Conservation (phyloP, 2,329 filamentous ascomycete genomes). For the Daldinia eschscholtzii region DNA sequence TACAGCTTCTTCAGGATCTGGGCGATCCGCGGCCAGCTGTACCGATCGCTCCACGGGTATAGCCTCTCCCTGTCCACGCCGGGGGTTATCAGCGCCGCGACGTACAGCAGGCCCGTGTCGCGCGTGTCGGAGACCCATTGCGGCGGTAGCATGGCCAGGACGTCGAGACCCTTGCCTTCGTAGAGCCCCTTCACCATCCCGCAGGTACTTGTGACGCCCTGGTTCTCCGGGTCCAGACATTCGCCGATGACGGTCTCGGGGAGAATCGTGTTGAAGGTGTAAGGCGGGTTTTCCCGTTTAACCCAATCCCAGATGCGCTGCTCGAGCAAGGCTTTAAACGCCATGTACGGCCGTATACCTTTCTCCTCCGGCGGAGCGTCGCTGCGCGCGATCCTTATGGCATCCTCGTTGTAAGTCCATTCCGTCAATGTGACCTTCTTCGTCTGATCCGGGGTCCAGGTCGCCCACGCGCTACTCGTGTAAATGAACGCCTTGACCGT, state of each 20-base stretch:
- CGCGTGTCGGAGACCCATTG: constrained; percentile 52
- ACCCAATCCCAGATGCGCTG: constrained; percentile 54
- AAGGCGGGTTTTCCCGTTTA: constrained; percentile 46
- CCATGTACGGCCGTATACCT: constrained; percentile 52
- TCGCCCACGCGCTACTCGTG: constrained; percentile 53
- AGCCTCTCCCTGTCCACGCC: constrained; percentile 51
- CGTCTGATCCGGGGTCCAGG: constrained; percentile 49
- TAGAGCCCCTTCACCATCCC: constrained; percentile 53
- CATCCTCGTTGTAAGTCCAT: constrained; percentile 52
- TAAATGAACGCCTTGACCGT: constrained; percentile 50
- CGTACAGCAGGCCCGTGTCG: constrained; percentile 51
- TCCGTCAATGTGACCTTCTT: constrained; percentile 45
- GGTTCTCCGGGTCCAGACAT: constrained; percentile 49
- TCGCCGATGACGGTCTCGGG: constrained; percentile 51
- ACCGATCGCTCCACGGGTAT: constrained; percentile 51
- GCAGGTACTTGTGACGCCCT: constrained; percentile 51
- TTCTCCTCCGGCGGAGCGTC: constrained; percentile 32
- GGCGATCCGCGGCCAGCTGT: constrained; percentile 50
- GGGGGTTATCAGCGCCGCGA: constrained; percentile 49
- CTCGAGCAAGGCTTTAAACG: constrained; percentile 52
- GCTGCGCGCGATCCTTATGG: constrained; percentile 43
- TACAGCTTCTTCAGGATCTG: constrained; percentile 50
- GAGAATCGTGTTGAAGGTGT: constrained; percentile 52
- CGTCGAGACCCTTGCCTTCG: constrained; percentile 44
- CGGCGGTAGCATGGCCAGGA: constrained; percentile 44